Evolutionary conservation across 371 early-diverging fungal species (phyloP).

Genomic region (Umbelopsis sp.): DNA sequence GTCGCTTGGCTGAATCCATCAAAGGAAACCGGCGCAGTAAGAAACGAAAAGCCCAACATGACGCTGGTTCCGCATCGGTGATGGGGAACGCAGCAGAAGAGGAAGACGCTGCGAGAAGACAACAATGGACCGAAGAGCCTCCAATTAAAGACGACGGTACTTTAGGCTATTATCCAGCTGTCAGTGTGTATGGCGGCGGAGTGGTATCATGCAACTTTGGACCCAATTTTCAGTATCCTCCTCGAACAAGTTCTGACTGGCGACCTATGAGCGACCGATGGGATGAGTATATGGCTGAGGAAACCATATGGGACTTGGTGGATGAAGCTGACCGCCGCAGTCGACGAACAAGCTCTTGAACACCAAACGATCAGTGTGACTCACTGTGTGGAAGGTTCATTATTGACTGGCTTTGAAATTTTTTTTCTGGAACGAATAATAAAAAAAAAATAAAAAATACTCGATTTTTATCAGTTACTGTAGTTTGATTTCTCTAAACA

Average conservation of each 20-base stretch:
- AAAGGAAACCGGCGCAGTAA: conserved; percentile 41
- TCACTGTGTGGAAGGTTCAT: neutral
- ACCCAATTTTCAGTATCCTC: conserved; percentile 66
- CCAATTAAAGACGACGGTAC: conserved; percentile 70
- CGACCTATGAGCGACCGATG: conserved; percentile 64
- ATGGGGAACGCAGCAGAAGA: conserved; percentile 34
- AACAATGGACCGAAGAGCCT: conserved; percentile 55
- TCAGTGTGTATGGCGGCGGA: conserved; percentile 69
- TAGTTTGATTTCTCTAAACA: neutral
- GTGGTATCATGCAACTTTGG: conserved; percentile 71
- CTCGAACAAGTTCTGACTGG: conserved; percentile 56
- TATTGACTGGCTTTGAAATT: conserved; percentile 1
- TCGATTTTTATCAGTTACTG: neutral
- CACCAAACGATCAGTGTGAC: neutral
- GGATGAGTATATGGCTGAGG: conserved; percentile 67
- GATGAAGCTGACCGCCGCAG: conserved; percentile 53
- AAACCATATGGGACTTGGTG: conserved; percentile 66
- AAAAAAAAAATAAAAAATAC: neutral
- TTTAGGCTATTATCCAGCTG: conserved; percentile 70
- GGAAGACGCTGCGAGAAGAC: conserved; percentile 37
- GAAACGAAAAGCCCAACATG: conserved; percentile 42
- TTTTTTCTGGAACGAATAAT: neutral
- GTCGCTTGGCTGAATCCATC: conserved; percentile 44
- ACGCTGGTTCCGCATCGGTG: conserved; percentile 20
- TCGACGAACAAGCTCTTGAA: neutral